phyloP scores from a whole-genome alignment of 2,329 filamentous ascomycete genomes.

The Amesomyces nigricolor region DNA sequence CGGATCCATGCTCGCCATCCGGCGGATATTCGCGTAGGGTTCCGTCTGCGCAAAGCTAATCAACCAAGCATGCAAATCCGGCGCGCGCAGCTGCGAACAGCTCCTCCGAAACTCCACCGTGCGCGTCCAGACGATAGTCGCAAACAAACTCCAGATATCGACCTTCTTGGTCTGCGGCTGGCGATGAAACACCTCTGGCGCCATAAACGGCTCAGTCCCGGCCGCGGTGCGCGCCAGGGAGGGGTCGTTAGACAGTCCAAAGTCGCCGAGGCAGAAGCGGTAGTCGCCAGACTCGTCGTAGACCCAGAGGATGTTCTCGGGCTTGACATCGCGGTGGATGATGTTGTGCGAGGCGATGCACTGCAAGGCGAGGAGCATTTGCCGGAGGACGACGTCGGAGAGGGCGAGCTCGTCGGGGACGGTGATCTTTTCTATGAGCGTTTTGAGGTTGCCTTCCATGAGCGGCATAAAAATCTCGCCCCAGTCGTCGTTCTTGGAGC shows the following conservation, averaged over 20 bases:
- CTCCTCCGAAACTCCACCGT: conserved; percentile 20
- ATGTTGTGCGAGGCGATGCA: conserved; percentile 23
- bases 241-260: conserved; percentile 26
- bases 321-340: conserved; percentile 28
- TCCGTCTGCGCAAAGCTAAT: conserved; percentile 18
- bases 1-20: conserved; percentile 22
- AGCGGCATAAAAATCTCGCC: conserved; percentile 27
- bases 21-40: conserved; percentile 14
- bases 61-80: conserved; percentile 22
- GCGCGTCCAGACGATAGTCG: conserved; percentile 28
- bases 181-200: conserved; percentile 25
- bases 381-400: conserved; percentile 21
- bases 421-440: conserved; percentile 10
- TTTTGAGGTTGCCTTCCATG: conserved; percentile 23
- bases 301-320: conserved; percentile 27
- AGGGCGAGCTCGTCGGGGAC: conserved; percentile 2
- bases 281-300: conserved; percentile 13
- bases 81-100: conserved; percentile 12
- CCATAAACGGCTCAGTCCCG: conserved; percentile 29
- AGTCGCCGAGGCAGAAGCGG: conserved; percentile 26
- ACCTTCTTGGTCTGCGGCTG: conserved; percentile 24
- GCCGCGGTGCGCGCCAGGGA: conserved; percentile 23
- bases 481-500: conserved; percentile 18
- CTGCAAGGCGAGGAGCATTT: conserved; percentile 26
- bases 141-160: conserved; percentile 32